These are phyloP conservation scores for Cryptococcus wingfieldii DNA, from an alignment of 1,284 basidiomycete genomes.

Conservation along the genomic window DNA sequence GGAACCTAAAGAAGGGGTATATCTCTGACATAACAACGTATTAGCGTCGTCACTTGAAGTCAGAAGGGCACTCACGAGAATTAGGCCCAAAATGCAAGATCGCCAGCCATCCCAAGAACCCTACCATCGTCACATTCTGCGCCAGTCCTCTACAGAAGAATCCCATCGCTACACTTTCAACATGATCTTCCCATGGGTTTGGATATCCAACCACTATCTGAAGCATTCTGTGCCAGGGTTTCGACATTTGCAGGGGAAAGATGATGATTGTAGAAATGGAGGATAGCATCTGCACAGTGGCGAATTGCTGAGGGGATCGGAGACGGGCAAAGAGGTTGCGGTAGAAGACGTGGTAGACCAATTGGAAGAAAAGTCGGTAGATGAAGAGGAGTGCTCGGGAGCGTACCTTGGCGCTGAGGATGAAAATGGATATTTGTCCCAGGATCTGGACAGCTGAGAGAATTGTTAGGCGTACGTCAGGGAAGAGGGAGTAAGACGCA, in stretches of 20 bases:
- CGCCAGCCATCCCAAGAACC: slow-evolving; percentile 49
- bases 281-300: slow-evolving; percentile 54
- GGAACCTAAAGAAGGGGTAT: slow-evolving; percentile 58
- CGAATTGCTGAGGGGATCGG: slow-evolving; percentile 50
- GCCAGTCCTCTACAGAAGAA: slow-evolving; percentile 56
- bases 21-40: slow-evolving; percentile 34
- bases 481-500: slow-evolving; percentile 7
- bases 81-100: slow-evolving; percentile 57
- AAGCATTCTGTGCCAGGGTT: slow-evolving; percentile 48
- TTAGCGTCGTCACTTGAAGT: neutral
- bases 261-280: slow-evolving; percentile 54
- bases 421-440: slow-evolving; percentile 51
- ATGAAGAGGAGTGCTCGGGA: slow-evolving; percentile 54
- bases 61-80: slow-evolving; percentile 25
- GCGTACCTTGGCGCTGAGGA: slow-evolving; percentile 54
- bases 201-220: slow-evolving; percentile 51
- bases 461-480: no score
- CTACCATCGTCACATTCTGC: slow-evolving; percentile 56
- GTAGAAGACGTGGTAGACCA: slow-evolving; percentile 50
- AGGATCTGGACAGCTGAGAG: slow-evolving; percentile 50
- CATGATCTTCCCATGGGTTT: slow-evolving; percentile 53
- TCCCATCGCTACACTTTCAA: slow-evolving; percentile 50
- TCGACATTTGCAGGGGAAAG: slow-evolving; percentile 56
- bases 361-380: slow-evolving; percentile 52
- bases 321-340: slow-evolving; percentile 48